A percentile compares a stretch with the other conserved stretches of the same genome.
phyloP scores from a whole-genome alignment of 2,329 filamentous ascomycete species.

The Zymoseptoria ardabiliae region DNA sequence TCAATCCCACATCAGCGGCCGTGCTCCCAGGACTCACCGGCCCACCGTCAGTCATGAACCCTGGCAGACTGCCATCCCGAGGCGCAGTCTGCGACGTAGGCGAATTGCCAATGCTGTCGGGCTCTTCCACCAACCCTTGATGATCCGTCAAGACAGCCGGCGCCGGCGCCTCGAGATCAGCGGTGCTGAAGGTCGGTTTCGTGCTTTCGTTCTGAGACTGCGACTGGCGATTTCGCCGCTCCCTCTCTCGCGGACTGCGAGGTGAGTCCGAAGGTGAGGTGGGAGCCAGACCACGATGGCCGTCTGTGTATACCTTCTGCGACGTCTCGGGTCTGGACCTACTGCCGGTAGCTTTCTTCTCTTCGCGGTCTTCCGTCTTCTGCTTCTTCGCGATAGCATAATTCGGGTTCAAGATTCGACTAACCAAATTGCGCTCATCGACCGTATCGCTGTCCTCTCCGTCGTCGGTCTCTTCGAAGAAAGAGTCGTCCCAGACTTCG shows the following conservation, averaged over 20 bases:
- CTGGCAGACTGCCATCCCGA: neutral
- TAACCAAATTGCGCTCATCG: constrained; percentile 26
- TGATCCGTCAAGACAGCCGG: constrained; percentile 3
- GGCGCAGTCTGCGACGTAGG: neutral
- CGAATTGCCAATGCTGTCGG: constrained; percentile 5
- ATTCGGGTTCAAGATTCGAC: constrained; percentile 24
- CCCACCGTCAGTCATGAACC: constrained; percentile 4
- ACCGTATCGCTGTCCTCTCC: constrained; percentile 39
- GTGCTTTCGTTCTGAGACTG: constrained; percentile 4
- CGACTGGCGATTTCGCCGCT: constrained; percentile 7
- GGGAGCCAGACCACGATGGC: constrained; percentile 34
- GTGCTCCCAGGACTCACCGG: constrained; percentile 15
- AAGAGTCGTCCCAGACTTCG: constrained; percentile 43
- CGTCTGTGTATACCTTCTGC: constrained; percentile 18
- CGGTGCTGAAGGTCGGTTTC: constrained; percentile 14
- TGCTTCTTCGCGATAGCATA: constrained; percentile 15
- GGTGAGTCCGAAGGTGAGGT: constrained; percentile 13
- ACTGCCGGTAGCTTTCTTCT: neutral
- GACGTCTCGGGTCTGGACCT: constrained; percentile 2
- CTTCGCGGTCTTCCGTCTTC: constrained; percentile 8
- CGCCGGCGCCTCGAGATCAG: constrained; percentile 13
- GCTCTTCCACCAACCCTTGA: constrained; percentile 21
- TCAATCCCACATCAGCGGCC: constrained; percentile 21
- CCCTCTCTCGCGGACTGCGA: constrained; percentile 1
- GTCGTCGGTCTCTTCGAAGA: constrained; percentile 39